A percentile compares a stretch with the other conserved stretches of the same genome.
Evolutionary conservation across 495 filamentous ascomycete genomes (phyloP).

Genomic region (Xanthoparmelia taractica): DNA sequence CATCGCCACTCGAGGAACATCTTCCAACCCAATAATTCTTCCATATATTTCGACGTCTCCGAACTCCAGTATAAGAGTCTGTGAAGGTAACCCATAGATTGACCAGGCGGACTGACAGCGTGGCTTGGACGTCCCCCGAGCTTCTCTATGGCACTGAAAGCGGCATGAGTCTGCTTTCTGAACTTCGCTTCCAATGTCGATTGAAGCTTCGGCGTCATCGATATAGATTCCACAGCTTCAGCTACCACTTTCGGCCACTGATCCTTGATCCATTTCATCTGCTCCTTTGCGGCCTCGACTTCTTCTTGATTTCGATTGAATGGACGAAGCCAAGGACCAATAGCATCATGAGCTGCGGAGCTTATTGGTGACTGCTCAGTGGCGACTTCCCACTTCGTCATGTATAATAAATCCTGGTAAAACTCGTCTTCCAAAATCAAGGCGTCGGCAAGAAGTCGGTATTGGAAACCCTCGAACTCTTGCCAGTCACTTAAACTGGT

Average conservation of each 20-base stretch:
- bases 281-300: too few relatives aligned
- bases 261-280: background rate
- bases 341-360: background rate
- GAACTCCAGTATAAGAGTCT: background rate
- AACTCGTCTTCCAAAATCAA: background rate
- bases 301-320: background rate
- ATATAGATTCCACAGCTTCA: background rate
- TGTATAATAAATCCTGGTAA: background rate
- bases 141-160: background rate
- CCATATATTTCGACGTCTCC: background rate
- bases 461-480: background rate
- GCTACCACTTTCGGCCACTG: background rate
- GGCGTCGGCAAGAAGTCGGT: background rate
- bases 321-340: background rate
- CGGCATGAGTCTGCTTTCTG: background rate
- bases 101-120: background rate
- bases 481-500: background rate
- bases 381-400: background rate
- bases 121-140: background rate
- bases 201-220: background rate
- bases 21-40: background rate
- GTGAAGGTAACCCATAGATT: background rate
- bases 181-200: background rate
- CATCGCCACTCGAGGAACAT: background rate
- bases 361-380: background rate